Percentiles rank a stretch among this genome's conserved stretches.
Evolutionary conservation across 495 filamentous ascomycete genomes (phyloP).

Genomic region (Penicillium antarcticum): DNA sequence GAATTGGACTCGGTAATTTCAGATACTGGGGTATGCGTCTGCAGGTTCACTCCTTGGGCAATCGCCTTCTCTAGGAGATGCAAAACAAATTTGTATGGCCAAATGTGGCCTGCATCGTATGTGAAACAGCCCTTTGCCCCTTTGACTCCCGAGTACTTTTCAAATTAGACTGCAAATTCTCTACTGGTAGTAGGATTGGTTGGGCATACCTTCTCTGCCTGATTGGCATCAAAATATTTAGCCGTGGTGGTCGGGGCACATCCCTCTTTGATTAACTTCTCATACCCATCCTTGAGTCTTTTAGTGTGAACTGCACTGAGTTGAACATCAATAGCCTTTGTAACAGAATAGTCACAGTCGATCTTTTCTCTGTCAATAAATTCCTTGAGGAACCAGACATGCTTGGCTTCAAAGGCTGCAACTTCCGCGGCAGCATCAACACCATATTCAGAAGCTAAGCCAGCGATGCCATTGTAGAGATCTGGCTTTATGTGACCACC

Average conservation of each 20-base stretch:
- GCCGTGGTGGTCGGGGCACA: slow-evolving; percentile 14
- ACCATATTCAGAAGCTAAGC: slow-evolving; percentile 23
- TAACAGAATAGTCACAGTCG: slow-evolving; percentile 32
- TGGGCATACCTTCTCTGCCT: slow-evolving; percentile 18
- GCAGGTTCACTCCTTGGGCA: slow-evolving; percentile 61
- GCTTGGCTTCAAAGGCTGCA: slow-evolving; percentile 28
- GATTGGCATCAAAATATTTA: slow-evolving; percentile 8
- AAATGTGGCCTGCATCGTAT: slow-evolving; percentile 48
- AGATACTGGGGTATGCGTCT: slow-evolving; percentile 70
- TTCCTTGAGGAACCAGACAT: slow-evolving; percentile 22
- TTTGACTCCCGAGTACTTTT: slow-evolving; percentile 43
- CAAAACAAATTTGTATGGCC: slow-evolving; percentile 82
- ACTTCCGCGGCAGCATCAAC: slow-evolving; percentile 32
- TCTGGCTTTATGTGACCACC: slow-evolving; percentile 39
- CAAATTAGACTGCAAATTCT: slow-evolving; percentile 11
- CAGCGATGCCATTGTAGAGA: slow-evolving; percentile 25
- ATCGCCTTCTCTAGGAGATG: slow-evolving; percentile 61
- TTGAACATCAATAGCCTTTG: slow-evolving; percentile 28
- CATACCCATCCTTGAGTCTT: slow-evolving; percentile 22
- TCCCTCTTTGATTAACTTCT: slow-evolving; percentile 18
- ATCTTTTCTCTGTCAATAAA: slow-evolving; percentile 29
- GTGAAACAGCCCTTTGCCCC: slow-evolving; percentile 42
- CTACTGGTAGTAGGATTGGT: background rate
- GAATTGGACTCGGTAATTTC: slow-evolving; percentile 26
- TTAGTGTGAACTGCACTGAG: slow-evolving; percentile 12